Conservation (phyloP, 129 eudicot genomes). For the Centella asiatica region DNA sequence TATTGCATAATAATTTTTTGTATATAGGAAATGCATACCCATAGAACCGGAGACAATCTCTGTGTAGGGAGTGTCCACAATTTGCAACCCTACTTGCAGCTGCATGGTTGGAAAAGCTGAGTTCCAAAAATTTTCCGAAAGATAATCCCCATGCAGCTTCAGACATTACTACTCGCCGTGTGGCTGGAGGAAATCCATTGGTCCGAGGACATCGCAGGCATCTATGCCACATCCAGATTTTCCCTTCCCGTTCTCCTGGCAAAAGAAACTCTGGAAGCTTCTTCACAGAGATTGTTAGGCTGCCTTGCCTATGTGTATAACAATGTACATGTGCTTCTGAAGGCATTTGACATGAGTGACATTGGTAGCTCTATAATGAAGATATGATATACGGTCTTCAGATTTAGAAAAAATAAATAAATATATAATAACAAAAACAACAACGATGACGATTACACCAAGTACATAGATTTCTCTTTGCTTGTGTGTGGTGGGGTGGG, state of each 20-base stretch:
- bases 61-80: conserved; percentile 66
- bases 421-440: not conserved
- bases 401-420: not conserved
- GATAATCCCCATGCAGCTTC: conserved; percentile 73
- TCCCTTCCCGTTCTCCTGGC: conserved; percentile 52
- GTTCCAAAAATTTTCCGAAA: conserved; percentile 59
- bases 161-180: conserved; percentile 50
- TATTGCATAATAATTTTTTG: no score
- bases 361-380: conserved; percentile 29
- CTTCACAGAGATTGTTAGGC: conserved; percentile 51
- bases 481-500: not conserved
- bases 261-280: conserved; percentile 34
- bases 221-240: conserved; percentile 75
- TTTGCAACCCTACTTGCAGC: conserved; percentile 62
- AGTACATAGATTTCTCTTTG: no score
- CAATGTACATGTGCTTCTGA: conserved; percentile 61
- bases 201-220: conserved; percentile 56
- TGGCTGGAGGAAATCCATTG: conserved; percentile 55
- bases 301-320: conserved; percentile 61
- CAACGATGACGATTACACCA: no score
- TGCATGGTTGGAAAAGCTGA: conserved; percentile 64
- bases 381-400: conserved; percentile 1
- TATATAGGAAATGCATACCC: conserved; percentile 31
- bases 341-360: conserved; percentile 53
- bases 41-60: conserved; percentile 58